Evolutionary conservation across 495 filamentous ascomycete genomes (phyloP), one percentile per base, ranked within the genome.

Genomic region (Thermothielavioides terrestris): DNA sequence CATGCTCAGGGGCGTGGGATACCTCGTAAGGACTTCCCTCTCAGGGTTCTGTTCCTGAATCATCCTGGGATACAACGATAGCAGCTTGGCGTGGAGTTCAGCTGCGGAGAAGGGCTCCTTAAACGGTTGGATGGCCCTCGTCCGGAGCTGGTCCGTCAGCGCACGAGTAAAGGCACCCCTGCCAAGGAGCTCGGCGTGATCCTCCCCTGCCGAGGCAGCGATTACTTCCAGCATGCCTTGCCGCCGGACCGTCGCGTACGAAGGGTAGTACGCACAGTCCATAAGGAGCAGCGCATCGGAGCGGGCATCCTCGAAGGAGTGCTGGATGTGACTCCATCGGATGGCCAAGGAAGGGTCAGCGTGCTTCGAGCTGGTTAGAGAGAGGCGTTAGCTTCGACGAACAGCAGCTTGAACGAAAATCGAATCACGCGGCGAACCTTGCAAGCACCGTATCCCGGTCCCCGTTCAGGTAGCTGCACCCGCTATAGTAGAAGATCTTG

Each of bases 221-320:
- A 76, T 68, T 20, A 76, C 44, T 53, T 76, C 72, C 43, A 76
- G 53, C 43, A 75, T 68, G 17, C 72, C 72, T 39, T 61, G 57
- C 32, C 62, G 62, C 12, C 68, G 63, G 15, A 66, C 63, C 39
- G 63, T 64, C 45, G 66, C 66, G 7, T 68, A 66, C 20, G 70
- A 65, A 0, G 73, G 72, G 32, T 68, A 75, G 49, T 75, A 74
- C 0, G 69, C 68, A 25, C 70, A 61, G 59, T 76, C 73, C 69
- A 76, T 69, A n/a, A 76, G 53, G 55, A 76, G 64, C n/a, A 76
- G 53, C 4, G 66, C 68, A 40, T 76, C 72, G 11, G 70, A 63
- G 6, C 59, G 59, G 2, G 69, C 68, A 39, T 69, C 62, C 49
- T 75, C 71, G 27, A 76, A 57, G n/a, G 66, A 65, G 30, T 64